Base-by-base conservation (phyloP, 305 asterid genomes). In the Fraxinus xanthoxyloides region DNA sequence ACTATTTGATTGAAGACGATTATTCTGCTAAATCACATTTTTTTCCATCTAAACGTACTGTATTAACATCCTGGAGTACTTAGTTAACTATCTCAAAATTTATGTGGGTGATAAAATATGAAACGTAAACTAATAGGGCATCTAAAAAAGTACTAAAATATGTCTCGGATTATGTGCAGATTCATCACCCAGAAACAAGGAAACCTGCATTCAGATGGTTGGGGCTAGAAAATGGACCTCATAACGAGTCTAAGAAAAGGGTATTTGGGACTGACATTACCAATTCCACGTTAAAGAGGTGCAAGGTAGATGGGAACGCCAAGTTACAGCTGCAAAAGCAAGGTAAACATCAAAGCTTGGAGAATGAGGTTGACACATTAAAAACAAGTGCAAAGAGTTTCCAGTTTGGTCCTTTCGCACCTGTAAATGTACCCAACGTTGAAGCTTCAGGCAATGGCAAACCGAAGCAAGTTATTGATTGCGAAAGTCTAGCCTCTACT, bases 161-260 rank as follows among this genome's bases (percentile, higher is more conserved):
- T 46, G 40, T 81, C 36, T 72, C 72, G 78, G 69, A 85, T 81
- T 63, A 77, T 81, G 23, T 83, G 88, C 89, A 96, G 99, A 91
- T 92, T 19, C 97, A 91, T 88, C 98, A 94, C 85, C 98, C 98
- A 0, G 98, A 93, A 38, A 93, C 98, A 72, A 91, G 99, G 83
- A 96, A 96, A 78, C 98, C 98, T 19, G 97, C 98, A 82, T 96
- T 94, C 84, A 92, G 94, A 85, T 96, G 99, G 99, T 84, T 93
- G 87, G 97, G 99, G 79, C 46, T 87, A 38, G 97, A 88, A 69
- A 90, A 85, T 75, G 84, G 80, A 76, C 75, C 75, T 79, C 85
- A 79, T 59, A 87, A 84, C 32, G 93, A 87, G 28, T 88, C 94
- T 10, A 93, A 82, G 87, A 96, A 91, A 88, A 90, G 99, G 89